Conservation (phyloP, 805 yeast genomes). For the Komagataella pseudopastoris region DNA sequence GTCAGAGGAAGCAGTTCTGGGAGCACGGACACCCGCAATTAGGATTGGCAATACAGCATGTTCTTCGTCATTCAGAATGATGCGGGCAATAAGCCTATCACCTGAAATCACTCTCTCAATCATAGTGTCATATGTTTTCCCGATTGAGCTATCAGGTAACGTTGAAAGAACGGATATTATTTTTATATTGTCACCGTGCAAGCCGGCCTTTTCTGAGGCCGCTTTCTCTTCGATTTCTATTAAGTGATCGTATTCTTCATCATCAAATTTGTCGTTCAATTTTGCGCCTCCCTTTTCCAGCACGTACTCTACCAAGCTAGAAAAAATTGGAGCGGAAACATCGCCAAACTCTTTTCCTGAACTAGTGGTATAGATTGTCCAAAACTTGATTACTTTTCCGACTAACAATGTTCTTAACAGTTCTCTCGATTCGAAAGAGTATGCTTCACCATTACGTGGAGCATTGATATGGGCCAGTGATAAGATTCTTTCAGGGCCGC, state of each 20-base stretch:
- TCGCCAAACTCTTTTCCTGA: slow-evolving; percentile 62
- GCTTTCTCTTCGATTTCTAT: slow-evolving; percentile 36
- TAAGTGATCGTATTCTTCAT: slow-evolving; percentile 26
- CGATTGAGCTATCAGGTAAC: slow-evolving; percentile 20
- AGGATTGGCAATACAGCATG: slow-evolving; percentile 49
- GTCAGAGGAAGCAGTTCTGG: slow-evolving; percentile 44
- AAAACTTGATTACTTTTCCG: slow-evolving; percentile 51
- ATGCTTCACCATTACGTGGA: slow-evolving; percentile 34
- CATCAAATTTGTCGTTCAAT: slow-evolving; percentile 33
- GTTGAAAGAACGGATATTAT: slow-evolving; percentile 12
- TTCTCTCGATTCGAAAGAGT: slow-evolving; percentile 49
- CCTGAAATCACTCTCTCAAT: slow-evolving; percentile 72
- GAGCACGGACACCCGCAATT: slow-evolving; percentile 63
- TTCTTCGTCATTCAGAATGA: slow-evolving; percentile 28
- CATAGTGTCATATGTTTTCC: slow-evolving; percentile 34
- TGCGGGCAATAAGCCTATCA: slow-evolving; percentile 57
- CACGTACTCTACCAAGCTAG: slow-evolving; percentile 41
- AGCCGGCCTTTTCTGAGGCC: slow-evolving; percentile 31
- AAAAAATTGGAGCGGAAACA: slow-evolving; percentile 46
- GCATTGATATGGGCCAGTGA: slow-evolving; percentile 55
- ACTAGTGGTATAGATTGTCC: slow-evolving; percentile 38
- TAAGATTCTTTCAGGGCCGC: slow-evolving; percentile 44
- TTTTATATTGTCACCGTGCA: slow-evolving; percentile 30
- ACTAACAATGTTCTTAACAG: slow-evolving; percentile 44
- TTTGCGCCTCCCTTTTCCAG: slow-evolving; percentile 49